Conservation (phyloP, 2,329 filamentous ascomycete genomes). For the Penicillium sp. region DNA sequence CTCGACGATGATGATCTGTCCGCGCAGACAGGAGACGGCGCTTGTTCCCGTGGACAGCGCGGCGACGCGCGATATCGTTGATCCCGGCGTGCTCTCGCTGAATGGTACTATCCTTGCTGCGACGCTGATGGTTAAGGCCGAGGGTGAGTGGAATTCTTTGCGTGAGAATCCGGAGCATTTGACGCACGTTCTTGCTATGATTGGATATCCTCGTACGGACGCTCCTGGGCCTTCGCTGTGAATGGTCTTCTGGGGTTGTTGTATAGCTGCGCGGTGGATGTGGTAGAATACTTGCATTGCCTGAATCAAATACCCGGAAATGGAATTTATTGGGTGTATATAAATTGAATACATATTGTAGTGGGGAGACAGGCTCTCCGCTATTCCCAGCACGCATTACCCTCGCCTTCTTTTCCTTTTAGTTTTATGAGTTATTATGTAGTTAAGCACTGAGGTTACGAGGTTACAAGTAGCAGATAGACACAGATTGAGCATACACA, state of each 20-base stretch:
- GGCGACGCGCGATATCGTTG: slow-evolving; percentile 29
- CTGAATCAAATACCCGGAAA: background rate
- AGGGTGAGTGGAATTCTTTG: slow-evolving; percentile 54
- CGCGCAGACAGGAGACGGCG: slow-evolving; percentile 48
- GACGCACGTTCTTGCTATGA: slow-evolving; percentile 41
- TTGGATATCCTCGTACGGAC: slow-evolving; percentile 40
- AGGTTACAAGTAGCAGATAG: too few species aligned
- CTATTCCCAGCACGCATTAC: too few species aligned
- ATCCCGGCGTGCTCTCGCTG: slow-evolving; percentile 47
- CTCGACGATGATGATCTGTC: slow-evolving; percentile 53
- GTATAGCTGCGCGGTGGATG: background rate
- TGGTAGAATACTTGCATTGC: background rate
- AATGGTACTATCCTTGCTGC: slow-evolving; percentile 59
- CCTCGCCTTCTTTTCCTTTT: too few species aligned
- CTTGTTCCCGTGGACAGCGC: slow-evolving; percentile 40
- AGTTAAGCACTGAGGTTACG: too few species aligned
- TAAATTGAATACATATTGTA: background rate
- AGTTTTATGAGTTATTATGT: too few species aligned
- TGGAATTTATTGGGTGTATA: background rate
- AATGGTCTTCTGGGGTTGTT: background rate
- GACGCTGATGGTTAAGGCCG: slow-evolving; percentile 58
- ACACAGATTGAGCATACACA: too few species aligned
- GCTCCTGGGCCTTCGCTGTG: slow-evolving; percentile 1
- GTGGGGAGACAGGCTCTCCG: too few species aligned
- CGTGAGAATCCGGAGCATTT: slow-evolving; percentile 42